Conservation (phyloP, 2,329 filamentous ascomycete genomes). For the Aspergillus glaucus region DNA sequence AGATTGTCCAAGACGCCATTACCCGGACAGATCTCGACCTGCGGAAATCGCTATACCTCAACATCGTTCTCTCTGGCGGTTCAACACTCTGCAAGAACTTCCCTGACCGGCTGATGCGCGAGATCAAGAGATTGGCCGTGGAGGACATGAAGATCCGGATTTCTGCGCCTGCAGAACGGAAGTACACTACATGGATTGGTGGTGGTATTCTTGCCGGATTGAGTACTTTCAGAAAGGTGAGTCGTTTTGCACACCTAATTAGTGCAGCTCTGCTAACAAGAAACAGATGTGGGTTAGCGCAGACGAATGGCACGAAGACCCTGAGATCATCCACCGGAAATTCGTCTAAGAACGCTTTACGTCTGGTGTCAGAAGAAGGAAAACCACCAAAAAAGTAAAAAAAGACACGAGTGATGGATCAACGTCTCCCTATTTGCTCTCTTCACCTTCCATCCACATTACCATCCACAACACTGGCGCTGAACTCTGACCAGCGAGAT, state of each 20-base stretch:
- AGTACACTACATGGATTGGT: conserved; percentile 99
- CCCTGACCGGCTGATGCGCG: conserved; percentile 81
- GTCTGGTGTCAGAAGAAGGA: background rate
- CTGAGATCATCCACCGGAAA: conserved; percentile 97
- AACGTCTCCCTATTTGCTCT: background rate
- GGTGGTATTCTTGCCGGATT: conserved; percentile 93
- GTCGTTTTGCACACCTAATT: conserved; percentile 15
- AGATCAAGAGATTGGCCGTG: conserved; percentile 87
- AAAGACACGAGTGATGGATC: background rate
- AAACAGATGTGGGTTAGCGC: conserved; percentile 99
- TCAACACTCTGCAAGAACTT: conserved; percentile 97
- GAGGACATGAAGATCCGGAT: conserved; percentile 99
- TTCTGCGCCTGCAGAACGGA: conserved; percentile 91
- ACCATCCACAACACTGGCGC: background rate
- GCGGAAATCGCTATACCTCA: conserved; percentile 86
- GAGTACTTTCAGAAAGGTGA: conserved; percentile 96
- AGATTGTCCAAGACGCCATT: conserved; percentile 96
- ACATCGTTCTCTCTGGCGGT: conserved; percentile 93
- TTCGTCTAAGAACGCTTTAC: conserved; percentile 59
- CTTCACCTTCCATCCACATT: background rate
- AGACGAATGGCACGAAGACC: conserved; percentile 99
- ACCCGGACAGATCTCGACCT: conserved; percentile 92
- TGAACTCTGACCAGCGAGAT: background rate
- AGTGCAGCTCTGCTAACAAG: background rate
- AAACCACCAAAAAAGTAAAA: background rate